Base-by-base conservation (phyloP, 1,284 basidiomycete species). In the Malassezia brasiliensis region DNA sequence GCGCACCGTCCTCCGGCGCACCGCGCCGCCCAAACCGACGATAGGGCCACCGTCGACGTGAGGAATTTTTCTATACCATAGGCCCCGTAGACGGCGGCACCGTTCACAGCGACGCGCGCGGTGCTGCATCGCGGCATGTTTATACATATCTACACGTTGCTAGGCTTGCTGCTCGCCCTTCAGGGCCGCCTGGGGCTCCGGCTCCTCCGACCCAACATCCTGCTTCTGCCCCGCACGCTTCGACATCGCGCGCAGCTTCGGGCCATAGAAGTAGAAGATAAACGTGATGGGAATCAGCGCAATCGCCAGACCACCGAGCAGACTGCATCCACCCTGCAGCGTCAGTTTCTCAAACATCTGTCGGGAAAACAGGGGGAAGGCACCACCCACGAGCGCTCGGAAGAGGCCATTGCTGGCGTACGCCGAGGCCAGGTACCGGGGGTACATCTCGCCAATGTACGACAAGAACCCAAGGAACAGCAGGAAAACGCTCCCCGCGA, bases 401-500 rank as follows among this genome's bases (percentile, higher is more conserved):
- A 65, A 50, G 8, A 65, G 35, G 20, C 55, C 56, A 46, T 64
- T 64, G 12, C 59, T 54, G 12, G 63, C 63, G 11, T 64, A 40
- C 14, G 22, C 38, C 38, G 38, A 40, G 10, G 51, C 35, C 41
- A 30, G 12, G 14, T 17, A 46, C 17, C 32, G 12, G 5, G 49
- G 49, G 19, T 34, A 50, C 14, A 22, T 28, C 17, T 50, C 49
- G 28, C 49, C 49, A 22, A 50, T 11, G 22, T 50, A 50, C 9
- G 35, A 35, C 37, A 40, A 41, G 28, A 50, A 50, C n/a, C 49
- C 49, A 17, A 39, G 49, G 14, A 50, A 50, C 30, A 50, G 39
- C 17, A 41, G 25, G 30, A 41, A 50, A 5, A 41, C 37, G 6
- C 53, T 54, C 12, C 57, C 47, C 0, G 65, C 5, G 48, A 65